Evolutionary conservation across 2,329 filamentous ascomycete species (phyloP).

Genomic region (Aplosporella prunicola): DNA sequence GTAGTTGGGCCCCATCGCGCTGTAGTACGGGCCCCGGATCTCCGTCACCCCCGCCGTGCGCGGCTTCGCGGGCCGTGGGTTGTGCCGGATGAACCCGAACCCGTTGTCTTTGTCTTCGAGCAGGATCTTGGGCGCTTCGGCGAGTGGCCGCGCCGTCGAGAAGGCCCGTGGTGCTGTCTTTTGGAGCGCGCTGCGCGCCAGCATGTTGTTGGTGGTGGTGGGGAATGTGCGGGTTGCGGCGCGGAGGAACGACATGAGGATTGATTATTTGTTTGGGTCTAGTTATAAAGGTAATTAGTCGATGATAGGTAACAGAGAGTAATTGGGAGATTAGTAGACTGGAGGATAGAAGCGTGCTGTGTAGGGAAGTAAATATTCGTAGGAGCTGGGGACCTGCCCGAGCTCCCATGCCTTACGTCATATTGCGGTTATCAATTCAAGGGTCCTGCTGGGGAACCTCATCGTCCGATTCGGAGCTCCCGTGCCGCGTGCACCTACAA

Average conservation of each 20-base stretch:
- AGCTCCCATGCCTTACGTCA: neutral
- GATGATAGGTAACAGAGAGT: neutral
- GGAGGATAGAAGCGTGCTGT: neutral
- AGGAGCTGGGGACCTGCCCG: no score
- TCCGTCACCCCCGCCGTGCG: slow-evolving; percentile 43
- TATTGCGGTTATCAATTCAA: no score
- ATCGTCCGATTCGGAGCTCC: no score
- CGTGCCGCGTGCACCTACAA: neutral
- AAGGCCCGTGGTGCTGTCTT: neutral
- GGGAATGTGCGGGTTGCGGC: neutral
- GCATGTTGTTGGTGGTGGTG: neutral
- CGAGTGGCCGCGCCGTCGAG: neutral
- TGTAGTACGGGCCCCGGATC: slow-evolving; percentile 48
- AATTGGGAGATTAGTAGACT: neutral
- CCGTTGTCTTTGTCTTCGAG: slow-evolving; percentile 41
- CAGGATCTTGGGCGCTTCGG: slow-evolving; percentile 11
- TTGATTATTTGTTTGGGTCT: neutral
- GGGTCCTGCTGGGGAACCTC: no score
- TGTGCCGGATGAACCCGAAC: slow-evolving; percentile 44
- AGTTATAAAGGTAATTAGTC: no score
- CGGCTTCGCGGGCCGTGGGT: slow-evolving; percentile 40
- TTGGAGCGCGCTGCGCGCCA: no score
- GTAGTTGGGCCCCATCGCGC: slow-evolving; percentile 45
- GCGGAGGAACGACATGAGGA: slow-evolving; percentile 1
- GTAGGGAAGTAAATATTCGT: no score